Base-by-base conservation (phyloP, 2,329 filamentous ascomycete species). In the Aureobasidium sp. region DNA sequence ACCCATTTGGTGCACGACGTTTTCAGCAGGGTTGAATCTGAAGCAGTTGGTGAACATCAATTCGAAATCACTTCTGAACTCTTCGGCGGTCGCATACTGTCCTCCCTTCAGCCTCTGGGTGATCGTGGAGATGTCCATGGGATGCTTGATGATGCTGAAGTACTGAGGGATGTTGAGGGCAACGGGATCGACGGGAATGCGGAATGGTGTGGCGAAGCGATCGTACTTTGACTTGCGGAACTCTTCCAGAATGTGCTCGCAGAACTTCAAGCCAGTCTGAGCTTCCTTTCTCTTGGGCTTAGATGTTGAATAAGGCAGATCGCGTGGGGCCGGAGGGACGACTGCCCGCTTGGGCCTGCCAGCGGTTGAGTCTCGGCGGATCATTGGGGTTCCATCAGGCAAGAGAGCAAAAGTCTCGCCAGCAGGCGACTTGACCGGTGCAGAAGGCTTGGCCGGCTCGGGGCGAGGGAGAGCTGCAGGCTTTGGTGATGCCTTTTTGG, bases 151-250 rank as follows among this genome's bases (percentile, higher is more conserved):
- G 64, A 97, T 80, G 69, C 88, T 91, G 73, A 94, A 90, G 72
- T 99, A 99, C 27, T 88, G 87, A 0, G 94, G 94, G 63, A 97
- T 97, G 72, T 93, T 91, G 60, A 97, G 79, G 0, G 92, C 93
- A 39, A 97, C 92, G 0, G 94, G 91, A 71, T 99, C 94, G 22
- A 99, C 94, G 0, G 94, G 89, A 8, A 83, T 77, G 68, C 90
- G 78, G 77, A 99, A 99, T 63, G 89, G 87, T 61, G 82, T 81
- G 47, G 90, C 90, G 66, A 87, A 77, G 1, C 76, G 71, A 61
- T 79, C 80, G 71, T 97, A 83, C 72, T 90, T 92, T 0, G 82
- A 75, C 71, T 91, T 89, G 73, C 87, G 83, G 35, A 97, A 72
- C 71, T 97, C 91, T 37, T 84, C 82, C 62, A 97, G 72, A 1